A percentile compares a stretch with the other conserved stretches of the same genome.
phyloP scores from a whole-genome alignment of 2,329 filamentous ascomycete species.

The Pezicula carpinea region DNA sequence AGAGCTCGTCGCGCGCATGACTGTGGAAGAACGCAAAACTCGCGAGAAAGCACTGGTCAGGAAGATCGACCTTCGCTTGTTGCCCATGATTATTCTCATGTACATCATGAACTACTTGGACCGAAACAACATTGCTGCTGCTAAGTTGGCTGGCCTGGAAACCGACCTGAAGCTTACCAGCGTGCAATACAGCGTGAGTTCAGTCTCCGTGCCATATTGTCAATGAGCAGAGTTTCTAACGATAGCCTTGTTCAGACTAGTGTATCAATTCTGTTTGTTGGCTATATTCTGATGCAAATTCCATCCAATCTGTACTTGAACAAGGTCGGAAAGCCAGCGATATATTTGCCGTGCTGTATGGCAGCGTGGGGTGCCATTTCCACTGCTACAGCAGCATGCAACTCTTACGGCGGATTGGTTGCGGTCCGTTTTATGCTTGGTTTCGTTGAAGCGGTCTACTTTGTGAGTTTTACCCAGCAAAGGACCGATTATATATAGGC shows the following conservation, averaged over 20 bases:
- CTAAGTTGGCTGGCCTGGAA: conserved; percentile 36
- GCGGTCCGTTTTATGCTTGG: conserved; percentile 32
- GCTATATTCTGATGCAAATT: conserved; percentile 39
- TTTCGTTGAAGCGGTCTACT: conserved; percentile 11
- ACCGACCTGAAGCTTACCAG: conserved; percentile 34
- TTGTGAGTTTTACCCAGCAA: conserved; percentile 4
- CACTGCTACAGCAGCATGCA: conserved; percentile 31
- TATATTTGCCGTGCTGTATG: conserved; percentile 27
- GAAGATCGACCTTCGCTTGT: conserved; percentile 28
- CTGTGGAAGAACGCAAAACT: conserved; percentile 39
- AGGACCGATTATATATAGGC: not conserved
- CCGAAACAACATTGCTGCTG: conserved; percentile 32
- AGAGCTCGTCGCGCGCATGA: conserved; percentile 26
- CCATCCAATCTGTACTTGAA: conserved; percentile 26
- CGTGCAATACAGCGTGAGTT: conserved; percentile 20
- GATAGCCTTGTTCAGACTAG: conserved; percentile 28
- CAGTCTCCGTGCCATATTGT: no score
- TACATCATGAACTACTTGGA: conserved; percentile 39
- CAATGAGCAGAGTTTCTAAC: no score
- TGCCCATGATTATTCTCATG: conserved; percentile 29
- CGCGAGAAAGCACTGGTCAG: conserved; percentile 6
- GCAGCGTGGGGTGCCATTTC: conserved; percentile 29
- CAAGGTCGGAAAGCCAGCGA: conserved; percentile 16
- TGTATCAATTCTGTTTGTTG: conserved; percentile 40
- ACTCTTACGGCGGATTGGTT: conserved; percentile 29